Evolutionary conservation across 176 grass and related monocot genomes (phyloP), one percentile per base, ranked within the genome.

Genomic region (Stipa capillata): DNA sequence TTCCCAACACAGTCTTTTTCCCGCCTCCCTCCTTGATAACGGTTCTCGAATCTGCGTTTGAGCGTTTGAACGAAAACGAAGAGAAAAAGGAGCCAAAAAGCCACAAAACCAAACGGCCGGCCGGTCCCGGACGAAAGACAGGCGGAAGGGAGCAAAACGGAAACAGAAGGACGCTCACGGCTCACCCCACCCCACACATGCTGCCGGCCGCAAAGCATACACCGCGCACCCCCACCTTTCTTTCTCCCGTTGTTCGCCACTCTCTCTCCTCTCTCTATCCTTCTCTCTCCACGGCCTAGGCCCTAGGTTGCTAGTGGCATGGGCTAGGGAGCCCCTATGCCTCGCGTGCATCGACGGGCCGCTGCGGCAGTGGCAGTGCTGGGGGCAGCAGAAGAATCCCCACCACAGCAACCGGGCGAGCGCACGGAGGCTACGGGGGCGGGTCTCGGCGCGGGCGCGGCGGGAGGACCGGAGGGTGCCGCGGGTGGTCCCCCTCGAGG

Each of bases 351-450:
- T 68, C 68, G 82, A 10, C 53, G 63, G 42, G 55, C 66, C 3
- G 66, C 55, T 3, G 1, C 54, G 18, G 36, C 63, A 1, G 24
- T 33, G 25, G 29, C 23, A 73, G 56, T 7, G 36, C 16, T 13
- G 70, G 49, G n/a, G n/a, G 53, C 7, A 66, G 27, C 16, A 88
- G 82, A 75, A 31, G 42, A n/a, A n/a, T n/a, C 41, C 67, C 67
- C 67, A 70, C 67, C n/a, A n/a, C n/a, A n/a, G n/a, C n/a, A n/a
- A 70, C 67, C 18, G 39, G 52, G 31, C 75, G 75, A 67, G 68
- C 72, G 21, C 61, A 74, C 32, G 62, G 83, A 72, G 81, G 76
- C 60, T 69, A 83, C 64, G 59, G 85, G 45, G 17, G 72, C 54
- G 78, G 73, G 18, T 56, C 84, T 50, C n/a, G 65, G 35, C 51